Evolutionary conservation across 768 basidiomycete species (phyloP).

Genomic region (Chiua virens): DNA sequence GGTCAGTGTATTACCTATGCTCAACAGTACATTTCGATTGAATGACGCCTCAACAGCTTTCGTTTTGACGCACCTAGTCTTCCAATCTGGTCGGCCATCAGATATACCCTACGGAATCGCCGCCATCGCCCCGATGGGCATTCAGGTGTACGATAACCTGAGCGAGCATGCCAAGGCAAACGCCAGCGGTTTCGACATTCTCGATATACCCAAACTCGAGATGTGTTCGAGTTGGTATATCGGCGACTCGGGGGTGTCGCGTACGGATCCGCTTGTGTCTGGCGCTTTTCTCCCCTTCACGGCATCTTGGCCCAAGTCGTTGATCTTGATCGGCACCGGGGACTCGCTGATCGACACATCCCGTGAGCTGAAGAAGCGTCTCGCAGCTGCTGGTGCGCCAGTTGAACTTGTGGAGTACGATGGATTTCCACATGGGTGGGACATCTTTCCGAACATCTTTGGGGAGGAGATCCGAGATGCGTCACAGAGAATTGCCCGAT

Average conservation of each 20-base stretch:
- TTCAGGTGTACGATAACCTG: constrained; percentile 9
- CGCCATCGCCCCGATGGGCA: constrained; percentile 47
- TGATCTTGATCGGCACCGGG: constrained; percentile 11
- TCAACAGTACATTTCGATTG: too few species aligned
- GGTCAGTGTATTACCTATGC: constrained; percentile 1
- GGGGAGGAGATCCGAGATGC: constrained; percentile 2
- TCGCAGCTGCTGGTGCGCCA: neutral
- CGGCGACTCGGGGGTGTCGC: constrained; percentile 1
- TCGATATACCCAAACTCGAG: neutral
- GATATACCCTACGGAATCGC: constrained; percentile 57
- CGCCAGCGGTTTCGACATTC: neutral
- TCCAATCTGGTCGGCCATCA: constrained; percentile 52
- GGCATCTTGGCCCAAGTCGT: constrained; percentile 7
- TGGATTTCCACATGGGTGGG: constrained; percentile 13
- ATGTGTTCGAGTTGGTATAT: neutral
- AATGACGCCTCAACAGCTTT: neutral
- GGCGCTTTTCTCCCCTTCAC: constrained; percentile 7
- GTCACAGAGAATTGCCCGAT: constrained; percentile 1
- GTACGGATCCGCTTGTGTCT: constrained; percentile 7
- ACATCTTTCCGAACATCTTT: constrained; percentile 2
- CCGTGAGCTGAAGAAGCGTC: neutral
- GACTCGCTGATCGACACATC: constrained; percentile 8
- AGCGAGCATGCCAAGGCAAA: neutral
- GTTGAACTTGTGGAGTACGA: constrained; percentile 16
- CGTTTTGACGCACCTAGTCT: constrained; percentile 27